phyloP scores from a whole-genome alignment of 2,329 filamentous ascomycete genomes.

The Nannizzia gypsea region DNA sequence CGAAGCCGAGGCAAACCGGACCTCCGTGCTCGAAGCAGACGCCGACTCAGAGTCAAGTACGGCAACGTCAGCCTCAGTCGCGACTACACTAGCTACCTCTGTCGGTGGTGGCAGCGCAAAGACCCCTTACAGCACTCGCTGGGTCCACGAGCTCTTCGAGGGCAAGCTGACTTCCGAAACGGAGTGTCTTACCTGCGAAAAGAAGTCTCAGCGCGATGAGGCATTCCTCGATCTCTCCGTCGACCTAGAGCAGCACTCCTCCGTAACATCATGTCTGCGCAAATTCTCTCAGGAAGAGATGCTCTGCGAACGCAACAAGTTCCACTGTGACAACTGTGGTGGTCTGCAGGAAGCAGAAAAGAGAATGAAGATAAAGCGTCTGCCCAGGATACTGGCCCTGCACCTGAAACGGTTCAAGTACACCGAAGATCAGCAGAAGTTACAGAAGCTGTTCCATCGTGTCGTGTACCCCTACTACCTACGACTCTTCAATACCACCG shows the following conservation, averaged over 20 bases:
- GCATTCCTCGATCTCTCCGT: constrained; percentile 93
- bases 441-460: constrained; percentile 93
- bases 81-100: constrained; percentile 22
- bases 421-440: constrained; percentile 81
- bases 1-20: constrained; percentile 61
- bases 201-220: constrained; percentile 86
- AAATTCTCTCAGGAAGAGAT: constrained; percentile 98
- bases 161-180: constrained; percentile 92
- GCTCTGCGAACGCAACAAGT: constrained; percentile 97
- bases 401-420: constrained; percentile 98
- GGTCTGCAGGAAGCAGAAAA: constrained; percentile 96
- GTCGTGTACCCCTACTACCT: constrained; percentile 96
- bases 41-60: constrained; percentile 37
- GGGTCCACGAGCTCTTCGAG: constrained; percentile 97
- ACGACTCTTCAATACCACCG: constrained; percentile 92
- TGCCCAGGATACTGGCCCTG: constrained; percentile 81
- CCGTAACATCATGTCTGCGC: constrained; percentile 84
- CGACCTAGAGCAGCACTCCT: constrained; percentile 87
- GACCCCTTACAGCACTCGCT: constrained; percentile 59
- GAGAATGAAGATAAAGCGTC: constrained; percentile 94
- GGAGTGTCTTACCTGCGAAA: constrained; percentile 91
- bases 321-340: constrained; percentile 94
- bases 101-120: constrained; percentile 27
- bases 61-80: constrained; percentile 32
- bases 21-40: constrained; percentile 22